These are phyloP conservation scores for Elongisporangium undulatum DNA, from an alignment of 352 stramenopile species.

Conservation along the genomic window DNA sequence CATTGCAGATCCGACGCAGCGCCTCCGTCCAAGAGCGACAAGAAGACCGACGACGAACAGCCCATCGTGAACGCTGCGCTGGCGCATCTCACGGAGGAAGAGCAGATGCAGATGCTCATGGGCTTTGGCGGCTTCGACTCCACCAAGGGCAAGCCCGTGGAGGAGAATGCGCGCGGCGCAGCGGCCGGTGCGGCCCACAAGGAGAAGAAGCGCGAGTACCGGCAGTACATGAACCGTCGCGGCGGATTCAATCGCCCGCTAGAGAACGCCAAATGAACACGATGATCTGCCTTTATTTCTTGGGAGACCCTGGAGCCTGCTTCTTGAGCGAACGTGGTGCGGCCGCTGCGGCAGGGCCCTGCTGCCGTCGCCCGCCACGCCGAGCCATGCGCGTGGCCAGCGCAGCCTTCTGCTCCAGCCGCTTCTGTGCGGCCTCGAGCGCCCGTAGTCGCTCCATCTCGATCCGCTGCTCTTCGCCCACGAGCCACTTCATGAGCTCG, in stretches of 20 bases:
- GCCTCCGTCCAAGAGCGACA: constrained; percentile 7
- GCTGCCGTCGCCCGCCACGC: constrained; percentile 48
- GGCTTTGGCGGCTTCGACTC: constrained; percentile 91
- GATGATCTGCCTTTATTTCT: not conserved
- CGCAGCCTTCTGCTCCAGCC: constrained; percentile 42
- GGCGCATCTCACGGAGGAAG: constrained; percentile 54
- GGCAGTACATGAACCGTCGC: constrained; percentile 98
- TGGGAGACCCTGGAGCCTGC: not conserved
- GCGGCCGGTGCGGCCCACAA: constrained; percentile 81
- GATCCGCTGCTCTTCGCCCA: constrained; percentile 38
- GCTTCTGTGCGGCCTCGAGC: constrained; percentile 31
- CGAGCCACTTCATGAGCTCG: constrained; percentile 54
- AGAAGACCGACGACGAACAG: constrained; percentile 1
- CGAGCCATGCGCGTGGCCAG: constrained; percentile 50
- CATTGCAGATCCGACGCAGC: not conserved
- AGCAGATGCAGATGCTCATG: constrained; percentile 84
- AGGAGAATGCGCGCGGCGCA: constrained; percentile 86
- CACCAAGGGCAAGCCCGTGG: constrained; percentile 92
- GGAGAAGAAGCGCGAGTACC: constrained; percentile 93
- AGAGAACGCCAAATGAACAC: constrained; percentile 47
- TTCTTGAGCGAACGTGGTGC: not conserved
- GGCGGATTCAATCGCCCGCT: constrained; percentile 94
- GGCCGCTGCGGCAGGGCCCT: not conserved
- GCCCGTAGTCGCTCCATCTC: constrained; percentile 30
- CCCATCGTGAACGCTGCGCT: constrained; percentile 1